Evolutionary conservation across 169 alveolate species (phyloP), one percentile per base, ranked within the genome.

Genomic region (Perkinsus olseni): DNA sequence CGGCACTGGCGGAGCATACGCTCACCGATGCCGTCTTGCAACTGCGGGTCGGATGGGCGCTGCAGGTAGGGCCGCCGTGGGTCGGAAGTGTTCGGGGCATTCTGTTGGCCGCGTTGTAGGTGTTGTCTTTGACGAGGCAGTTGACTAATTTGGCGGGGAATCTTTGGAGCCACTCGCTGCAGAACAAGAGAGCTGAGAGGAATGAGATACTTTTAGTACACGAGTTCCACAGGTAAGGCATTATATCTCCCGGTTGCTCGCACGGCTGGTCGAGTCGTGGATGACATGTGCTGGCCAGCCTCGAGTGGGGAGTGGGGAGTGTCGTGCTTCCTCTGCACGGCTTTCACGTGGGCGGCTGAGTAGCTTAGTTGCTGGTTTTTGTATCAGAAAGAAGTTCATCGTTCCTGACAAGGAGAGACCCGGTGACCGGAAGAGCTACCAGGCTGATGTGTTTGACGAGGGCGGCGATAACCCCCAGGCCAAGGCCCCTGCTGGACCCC

Each of bases 131-230:
- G 94, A 98, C 99, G 0, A 97, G 98, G 92, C 98, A 98, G 95
- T 96, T 99, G 91, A 98, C 99, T 13, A 97, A 96, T 90, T 96
- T 98, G 62, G 99, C 99, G 31, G 99, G 99, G 50, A 98, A 98
- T 94, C 95, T 98, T 91, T 99, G 99, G 99, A 95, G 96, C 1
- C 96, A 97, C 74, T 97, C 99, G 82, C 91, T 50, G 91, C 91
- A 93, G 94, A 74, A 93, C 39, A 74, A 91, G 39, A 24, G 91
- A 50, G 99, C 99, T 4, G 99, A 98, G 96, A 96, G 99, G 90
- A 98, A 98, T 94, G 99, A 98, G 95, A 97, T 97, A 96, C 96
- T 99, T 37, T 96, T 98, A 39, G 95, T 98, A 95, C 99, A 99
- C 94, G 99, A 98, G 94, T 99, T 99, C 94, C 97, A 96, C 39